Evolutionary conservation across 23 red algal genomes (phyloP), one percentile per base, ranked within the genome.

Genomic region (Chondrus crispus): DNA sequence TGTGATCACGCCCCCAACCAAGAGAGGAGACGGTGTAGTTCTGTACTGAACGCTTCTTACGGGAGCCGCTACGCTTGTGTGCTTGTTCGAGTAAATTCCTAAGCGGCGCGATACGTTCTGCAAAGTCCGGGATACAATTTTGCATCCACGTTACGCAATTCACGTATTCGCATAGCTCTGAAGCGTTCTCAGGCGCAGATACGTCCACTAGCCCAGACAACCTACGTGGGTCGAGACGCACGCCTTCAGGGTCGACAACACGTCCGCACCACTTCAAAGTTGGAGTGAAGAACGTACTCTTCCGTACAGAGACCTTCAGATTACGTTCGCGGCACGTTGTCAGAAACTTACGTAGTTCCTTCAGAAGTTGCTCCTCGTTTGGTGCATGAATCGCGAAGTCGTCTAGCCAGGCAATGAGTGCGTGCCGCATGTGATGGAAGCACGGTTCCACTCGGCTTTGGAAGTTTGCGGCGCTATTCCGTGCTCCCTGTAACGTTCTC

Each of bases 391-490:
- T 39, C 41, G 68, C 22, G 35, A 77, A 75, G 37, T 90, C 86
- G 40, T 82, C 78, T 9, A 82, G 46, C 78, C 78, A 82, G 33
- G 46, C 26, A 24, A 55, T 82, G 30, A 84, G 26, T 43, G 82
- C 43, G 4, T 84, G 62, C n/a, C 76, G 50, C 1, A 10, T 30
- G 60, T 90, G 69, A 7, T 35, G 2, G 36, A 84, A 92, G 30
- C 51, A 36, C 30, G 77, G 54, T 35, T 84, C 51, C 14, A 92
- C 77, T 10, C 51, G 62, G 35, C 10, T 33, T 51, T 84, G 88
- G 62, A 92, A 92, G 62, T 92, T 60, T 74, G 62, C 40, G 40
- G 46, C 78, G 52, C 20, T 28, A 60, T 82, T 63, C 20, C 4
- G 16, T 26, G 28, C 78, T 28, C 78, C 78, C 24, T 82, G 78